Conservation (phyloP, 345 rosid species). For the Orychophragmus violaceus region DNA sequence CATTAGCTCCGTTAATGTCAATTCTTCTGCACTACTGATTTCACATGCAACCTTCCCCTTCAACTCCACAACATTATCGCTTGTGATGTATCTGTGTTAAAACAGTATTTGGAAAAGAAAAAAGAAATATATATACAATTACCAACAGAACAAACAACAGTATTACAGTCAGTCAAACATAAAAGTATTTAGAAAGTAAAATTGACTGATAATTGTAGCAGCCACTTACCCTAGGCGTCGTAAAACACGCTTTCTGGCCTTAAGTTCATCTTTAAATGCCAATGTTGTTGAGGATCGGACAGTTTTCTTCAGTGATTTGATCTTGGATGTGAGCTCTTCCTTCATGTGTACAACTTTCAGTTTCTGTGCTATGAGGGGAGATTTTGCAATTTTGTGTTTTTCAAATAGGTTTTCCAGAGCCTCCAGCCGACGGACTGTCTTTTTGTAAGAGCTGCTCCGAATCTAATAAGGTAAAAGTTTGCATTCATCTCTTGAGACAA, state of each 20-base stretch:
- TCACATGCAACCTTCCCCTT: conserved; percentile 92
- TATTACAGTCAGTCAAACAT: not conserved
- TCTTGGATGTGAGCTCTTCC: conserved; percentile 66
- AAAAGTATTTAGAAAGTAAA: not conserved
- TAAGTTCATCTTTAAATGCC: conserved; percentile 96
- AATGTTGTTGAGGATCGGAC: conserved; percentile 69
- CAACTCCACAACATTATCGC: conserved; percentile 71
- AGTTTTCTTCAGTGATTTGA: conserved; percentile 67
- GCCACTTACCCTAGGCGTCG: conserved; percentile 78
- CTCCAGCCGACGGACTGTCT: conserved; percentile 76
- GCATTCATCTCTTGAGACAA: not conserved
- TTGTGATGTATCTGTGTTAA: conserved; percentile 50
- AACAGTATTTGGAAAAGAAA: not conserved
- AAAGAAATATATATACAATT: not conserved
- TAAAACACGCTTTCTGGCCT: conserved; percentile 90
- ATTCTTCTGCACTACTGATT: conserved; percentile 92
- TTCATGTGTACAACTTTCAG: conserved; percentile 68
- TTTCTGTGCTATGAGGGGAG: conserved; percentile 77
- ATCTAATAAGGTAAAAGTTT: conserved; percentile 43
- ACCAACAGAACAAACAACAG: not conserved
- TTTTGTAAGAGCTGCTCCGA: conserved; percentile 65
- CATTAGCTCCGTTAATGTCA: conserved; percentile 86
- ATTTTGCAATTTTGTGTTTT: conserved; percentile 88
- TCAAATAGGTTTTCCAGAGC: conserved; percentile 75
- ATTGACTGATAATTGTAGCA: not conserved